Evolutionary conservation across 495 filamentous ascomycete species (phyloP).

Genomic region (Hyaloscypha finlandica): DNA sequence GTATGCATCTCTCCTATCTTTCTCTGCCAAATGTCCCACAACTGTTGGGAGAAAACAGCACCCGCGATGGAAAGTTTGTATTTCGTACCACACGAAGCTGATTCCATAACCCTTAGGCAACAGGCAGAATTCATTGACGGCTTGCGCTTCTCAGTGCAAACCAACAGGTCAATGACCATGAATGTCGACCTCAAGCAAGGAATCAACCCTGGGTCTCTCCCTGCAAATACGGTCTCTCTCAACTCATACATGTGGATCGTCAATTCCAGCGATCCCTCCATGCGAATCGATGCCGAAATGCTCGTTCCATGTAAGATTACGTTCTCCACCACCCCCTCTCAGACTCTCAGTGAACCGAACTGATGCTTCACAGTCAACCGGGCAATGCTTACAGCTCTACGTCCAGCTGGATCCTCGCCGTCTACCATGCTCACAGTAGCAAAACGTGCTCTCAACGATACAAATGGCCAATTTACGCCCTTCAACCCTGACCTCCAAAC

Average conservation of each 20-base stretch:
- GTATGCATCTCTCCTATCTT: neutral
- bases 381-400: conserved; percentile 24
- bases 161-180: conserved; percentile 10
- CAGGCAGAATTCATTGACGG: conserved; percentile 29
- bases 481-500: conserved; percentile 14
- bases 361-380: conserved; percentile 27
- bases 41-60: neutral
- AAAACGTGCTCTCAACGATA: conserved; percentile 26
- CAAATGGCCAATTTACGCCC: conserved; percentile 20
- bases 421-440: conserved; percentile 32
- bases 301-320: conserved; percentile 18
- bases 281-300: conserved; percentile 22
- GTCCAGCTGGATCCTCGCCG: conserved; percentile 23
- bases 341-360: neutral
- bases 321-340: neutral
- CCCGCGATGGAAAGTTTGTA: too few relatives aligned
- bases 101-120: conserved; percentile 2
- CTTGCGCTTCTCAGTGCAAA: conserved; percentile 24
- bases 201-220: conserved; percentile 23
- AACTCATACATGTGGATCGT: conserved; percentile 30
- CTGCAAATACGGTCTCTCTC: conserved; percentile 19
- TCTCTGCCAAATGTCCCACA: neutral
- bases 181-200: conserved; percentile 28
- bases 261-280: conserved; percentile 24
- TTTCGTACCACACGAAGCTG: neutral